Evolutionary conservation across 768 basidiomycete species (phyloP).

Genomic region (Lentinula edodes): DNA sequence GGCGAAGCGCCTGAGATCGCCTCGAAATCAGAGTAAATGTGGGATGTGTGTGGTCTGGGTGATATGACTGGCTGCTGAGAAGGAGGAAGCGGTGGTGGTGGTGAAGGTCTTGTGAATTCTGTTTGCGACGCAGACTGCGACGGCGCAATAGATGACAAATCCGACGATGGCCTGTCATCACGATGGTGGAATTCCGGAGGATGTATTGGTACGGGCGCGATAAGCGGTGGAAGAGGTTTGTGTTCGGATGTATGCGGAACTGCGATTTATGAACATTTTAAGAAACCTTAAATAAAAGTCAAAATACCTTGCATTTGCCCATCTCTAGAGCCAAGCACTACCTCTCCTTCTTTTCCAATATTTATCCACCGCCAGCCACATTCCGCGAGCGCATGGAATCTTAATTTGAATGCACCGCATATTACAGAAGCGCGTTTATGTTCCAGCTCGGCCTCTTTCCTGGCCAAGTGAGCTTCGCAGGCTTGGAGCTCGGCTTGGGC

Average conservation of each 20-base stretch:
- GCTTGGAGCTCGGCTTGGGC: constrained; percentile 79
- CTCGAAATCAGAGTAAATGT: constrained; percentile 5
- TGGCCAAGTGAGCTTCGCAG: constrained; percentile 69
- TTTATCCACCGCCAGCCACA: constrained; percentile 68
- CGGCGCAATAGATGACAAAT: constrained; percentile 64
- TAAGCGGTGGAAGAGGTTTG: constrained; percentile 22
- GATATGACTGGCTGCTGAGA: background rate
- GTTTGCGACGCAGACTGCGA: constrained; percentile 74
- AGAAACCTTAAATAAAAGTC: too few relatives aligned
- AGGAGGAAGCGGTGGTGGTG: background rate
- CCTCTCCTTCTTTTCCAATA: constrained; percentile 57
- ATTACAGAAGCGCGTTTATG: constrained; percentile 47
- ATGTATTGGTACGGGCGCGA: background rate
- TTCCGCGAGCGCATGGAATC: constrained; percentile 62
- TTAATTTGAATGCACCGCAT: constrained; percentile 52
- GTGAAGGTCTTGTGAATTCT: constrained; percentile 11
- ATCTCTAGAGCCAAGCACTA: constrained; percentile 19
- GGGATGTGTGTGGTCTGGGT: background rate
- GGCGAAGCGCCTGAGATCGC: background rate
- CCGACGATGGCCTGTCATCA: constrained; percentile 32
- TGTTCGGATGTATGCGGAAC: background rate
- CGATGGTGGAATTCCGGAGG: background rate
- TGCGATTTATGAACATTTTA: background rate
- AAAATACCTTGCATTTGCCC: background rate
- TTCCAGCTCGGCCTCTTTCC: constrained; percentile 63